These are phyloP conservation scores for Chalciporus sp. DNA, from an alignment of 1,284 basidiomycete species.

Conservation along the genomic window DNA sequence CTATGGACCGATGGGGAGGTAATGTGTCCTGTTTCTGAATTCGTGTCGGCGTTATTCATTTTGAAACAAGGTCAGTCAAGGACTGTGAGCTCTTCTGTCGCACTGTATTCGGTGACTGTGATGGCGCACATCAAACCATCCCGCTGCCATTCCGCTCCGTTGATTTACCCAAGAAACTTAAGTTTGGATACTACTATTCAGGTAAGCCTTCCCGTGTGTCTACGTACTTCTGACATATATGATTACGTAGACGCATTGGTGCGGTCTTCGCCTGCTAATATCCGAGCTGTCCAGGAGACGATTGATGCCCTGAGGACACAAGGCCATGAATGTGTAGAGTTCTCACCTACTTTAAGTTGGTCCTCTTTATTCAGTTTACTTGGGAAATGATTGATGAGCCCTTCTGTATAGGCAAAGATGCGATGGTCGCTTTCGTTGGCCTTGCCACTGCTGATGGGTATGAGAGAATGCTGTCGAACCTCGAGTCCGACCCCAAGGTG, in stretches of 20 bases:
- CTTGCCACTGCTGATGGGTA: slow-evolving; percentile 80
- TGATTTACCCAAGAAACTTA: slow-evolving; percentile 55
- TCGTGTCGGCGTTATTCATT: slow-evolving; percentile 3
- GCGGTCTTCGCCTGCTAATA: slow-evolving; percentile 78
- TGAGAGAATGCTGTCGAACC: slow-evolving; percentile 63
- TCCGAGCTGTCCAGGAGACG: slow-evolving; percentile 79
- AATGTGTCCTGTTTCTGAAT: slow-evolving; percentile 11
- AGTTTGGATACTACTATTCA: slow-evolving; percentile 73
- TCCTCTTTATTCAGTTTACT: background rate
- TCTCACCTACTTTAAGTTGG: slow-evolving; percentile 55
- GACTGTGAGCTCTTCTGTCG: slow-evolving; percentile 67
- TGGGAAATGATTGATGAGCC: background rate
- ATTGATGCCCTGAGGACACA: slow-evolving; percentile 64
- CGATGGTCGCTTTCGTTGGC: slow-evolving; percentile 66
- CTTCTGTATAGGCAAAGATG: slow-evolving; percentile 44
- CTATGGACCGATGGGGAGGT: slow-evolving; percentile 79
- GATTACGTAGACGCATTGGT: slow-evolving; percentile 55
- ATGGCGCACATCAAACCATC: slow-evolving; percentile 42
- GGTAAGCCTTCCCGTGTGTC: slow-evolving; percentile 39
- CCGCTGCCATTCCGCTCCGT: slow-evolving; percentile 66
- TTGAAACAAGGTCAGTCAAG: slow-evolving; percentile 51
- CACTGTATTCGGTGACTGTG: slow-evolving; percentile 56
- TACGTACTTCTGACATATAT: background rate
- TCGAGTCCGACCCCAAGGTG: slow-evolving; percentile 73
- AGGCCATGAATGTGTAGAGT: slow-evolving; percentile 81